Conservation (phyloP, 345 rosid genomes). For the Bretschneidera sinensis region DNA sequence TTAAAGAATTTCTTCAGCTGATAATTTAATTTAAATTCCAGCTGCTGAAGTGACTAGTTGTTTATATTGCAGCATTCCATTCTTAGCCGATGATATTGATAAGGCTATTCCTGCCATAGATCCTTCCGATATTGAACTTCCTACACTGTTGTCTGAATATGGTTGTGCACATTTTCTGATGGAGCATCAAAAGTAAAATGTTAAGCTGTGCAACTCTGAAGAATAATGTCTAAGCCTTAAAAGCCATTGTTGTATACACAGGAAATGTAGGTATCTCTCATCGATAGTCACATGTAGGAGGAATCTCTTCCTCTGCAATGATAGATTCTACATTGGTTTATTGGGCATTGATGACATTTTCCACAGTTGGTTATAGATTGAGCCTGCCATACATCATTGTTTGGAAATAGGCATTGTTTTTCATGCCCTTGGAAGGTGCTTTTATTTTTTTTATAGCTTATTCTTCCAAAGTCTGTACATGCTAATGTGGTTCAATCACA, state of each 20-base stretch:
- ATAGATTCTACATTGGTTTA: slow-evolving; percentile 1
- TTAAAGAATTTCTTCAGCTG: too few relatives aligned
- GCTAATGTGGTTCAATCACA: neutral
- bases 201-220: neutral
- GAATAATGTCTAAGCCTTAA: neutral
- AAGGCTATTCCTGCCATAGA: slow-evolving; percentile 81
- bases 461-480: neutral
- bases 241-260: neutral
- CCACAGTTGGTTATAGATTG: neutral
- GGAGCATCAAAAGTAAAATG: slow-evolving; percentile 20
- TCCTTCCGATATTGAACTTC: slow-evolving; percentile 61
- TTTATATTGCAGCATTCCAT: slow-evolving; percentile 70
- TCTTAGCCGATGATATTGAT: slow-evolving; percentile 92
- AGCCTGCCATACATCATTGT: neutral
- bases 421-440: slow-evolving; percentile 20
- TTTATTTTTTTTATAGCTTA: slow-evolving; percentile 1
- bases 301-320: neutral
- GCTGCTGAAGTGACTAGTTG: neutral
- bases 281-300: too few relatives aligned
- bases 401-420: slow-evolving; percentile 1
- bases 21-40: too few relatives aligned
- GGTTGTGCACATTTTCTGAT: slow-evolving; percentile 63
- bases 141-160: slow-evolving; percentile 51
- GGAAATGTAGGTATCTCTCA: too few relatives aligned
- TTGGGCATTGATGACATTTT: slow-evolving; percentile 4